A percentile compares a stretch with the other conserved stretches of the same genome.
phyloP scores from a whole-genome alignment of 225 moss, liverwort and hornwort species.

The Straminergon stramineum region DNA sequence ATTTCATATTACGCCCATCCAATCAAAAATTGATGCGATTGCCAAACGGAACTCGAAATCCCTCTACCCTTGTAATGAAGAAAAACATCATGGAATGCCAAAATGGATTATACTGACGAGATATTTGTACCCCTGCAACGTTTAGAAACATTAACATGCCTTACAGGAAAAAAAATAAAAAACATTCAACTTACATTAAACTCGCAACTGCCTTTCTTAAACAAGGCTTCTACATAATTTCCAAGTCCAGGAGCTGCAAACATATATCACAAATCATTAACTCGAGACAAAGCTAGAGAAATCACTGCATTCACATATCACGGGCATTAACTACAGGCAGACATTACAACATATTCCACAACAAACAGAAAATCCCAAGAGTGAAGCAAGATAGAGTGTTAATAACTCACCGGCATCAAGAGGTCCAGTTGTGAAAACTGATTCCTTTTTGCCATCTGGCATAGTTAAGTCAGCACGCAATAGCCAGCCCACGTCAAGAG shows the following conservation, averaged over 20 bases:
- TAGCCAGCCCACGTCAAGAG: conserved; percentile 78
- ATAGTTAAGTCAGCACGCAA: conserved; percentile 60
- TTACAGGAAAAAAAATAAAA: background rate
- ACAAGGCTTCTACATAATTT: conserved; percentile 74
- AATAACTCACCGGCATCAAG: conserved; percentile 57
- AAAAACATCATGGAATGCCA: background rate
- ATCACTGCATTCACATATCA: background rate
- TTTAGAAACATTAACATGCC: background rate
- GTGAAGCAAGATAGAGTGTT: background rate
- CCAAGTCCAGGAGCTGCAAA: conserved; percentile 74
- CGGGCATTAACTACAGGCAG: background rate
- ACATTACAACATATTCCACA: background rate
- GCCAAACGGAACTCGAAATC: background rate
- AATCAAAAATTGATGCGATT: background rate
- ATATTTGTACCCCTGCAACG: background rate
- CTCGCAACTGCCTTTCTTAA: conserved; percentile 76
- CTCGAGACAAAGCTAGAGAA: background rate
- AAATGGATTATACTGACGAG: background rate
- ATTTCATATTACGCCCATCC: background rate
- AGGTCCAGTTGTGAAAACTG: conserved; percentile 59
- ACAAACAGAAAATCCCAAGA: background rate
- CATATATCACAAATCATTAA: background rate
- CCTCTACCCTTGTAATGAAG: background rate
- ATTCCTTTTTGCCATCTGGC: conserved; percentile 58
- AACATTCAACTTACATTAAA: conserved; percentile 45